A percentile compares a stretch with the other conserved stretches of the same genome.
phyloP scores from a whole-genome alignment of 441 rosid genomes.

The Syzygium malaccense region DNA sequence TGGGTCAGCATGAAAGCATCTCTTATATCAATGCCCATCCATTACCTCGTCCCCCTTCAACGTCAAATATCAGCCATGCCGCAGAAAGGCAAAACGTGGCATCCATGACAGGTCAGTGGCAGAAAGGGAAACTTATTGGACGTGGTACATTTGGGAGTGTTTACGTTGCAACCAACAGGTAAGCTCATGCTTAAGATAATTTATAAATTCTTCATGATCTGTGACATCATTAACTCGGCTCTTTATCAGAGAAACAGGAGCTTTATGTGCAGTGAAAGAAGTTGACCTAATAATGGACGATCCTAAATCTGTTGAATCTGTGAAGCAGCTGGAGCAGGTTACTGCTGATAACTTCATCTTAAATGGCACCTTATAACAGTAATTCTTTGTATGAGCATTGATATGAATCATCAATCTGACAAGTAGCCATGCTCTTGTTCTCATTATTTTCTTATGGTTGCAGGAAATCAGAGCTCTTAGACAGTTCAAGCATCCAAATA shows the following conservation, averaged over 20 bases:
- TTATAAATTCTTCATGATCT: background rate
- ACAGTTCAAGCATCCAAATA: background rate
- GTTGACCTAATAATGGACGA: background rate
- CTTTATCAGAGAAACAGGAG: constrained; percentile 1
- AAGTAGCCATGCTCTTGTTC: background rate
- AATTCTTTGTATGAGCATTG: background rate
- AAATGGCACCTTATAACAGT: background rate
- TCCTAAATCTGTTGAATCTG: background rate
- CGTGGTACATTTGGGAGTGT: constrained; percentile 78
- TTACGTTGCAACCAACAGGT: constrained; percentile 49
- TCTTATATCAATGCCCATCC: constrained; percentile 24
- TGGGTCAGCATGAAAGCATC: constrained; percentile 10
- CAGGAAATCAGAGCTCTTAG: background rate
- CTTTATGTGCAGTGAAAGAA: background rate
- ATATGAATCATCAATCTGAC: constrained; percentile 5
- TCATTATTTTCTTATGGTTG: background rate
- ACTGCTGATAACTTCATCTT: background rate
- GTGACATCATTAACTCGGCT: background rate
- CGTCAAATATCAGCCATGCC: constrained; percentile 13
- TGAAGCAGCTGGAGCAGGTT: constrained; percentile 4
- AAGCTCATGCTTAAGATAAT: background rate
- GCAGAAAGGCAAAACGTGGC: constrained; percentile 23
- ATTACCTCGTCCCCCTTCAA: constrained; percentile 58
- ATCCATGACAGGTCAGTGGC: constrained; percentile 40
- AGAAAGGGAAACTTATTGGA: constrained; percentile 71